Evolutionary conservation across 257 asterid genomes (phyloP), one percentile per base, ranked within the genome.

Genomic region (Plantago ovata): DNA sequence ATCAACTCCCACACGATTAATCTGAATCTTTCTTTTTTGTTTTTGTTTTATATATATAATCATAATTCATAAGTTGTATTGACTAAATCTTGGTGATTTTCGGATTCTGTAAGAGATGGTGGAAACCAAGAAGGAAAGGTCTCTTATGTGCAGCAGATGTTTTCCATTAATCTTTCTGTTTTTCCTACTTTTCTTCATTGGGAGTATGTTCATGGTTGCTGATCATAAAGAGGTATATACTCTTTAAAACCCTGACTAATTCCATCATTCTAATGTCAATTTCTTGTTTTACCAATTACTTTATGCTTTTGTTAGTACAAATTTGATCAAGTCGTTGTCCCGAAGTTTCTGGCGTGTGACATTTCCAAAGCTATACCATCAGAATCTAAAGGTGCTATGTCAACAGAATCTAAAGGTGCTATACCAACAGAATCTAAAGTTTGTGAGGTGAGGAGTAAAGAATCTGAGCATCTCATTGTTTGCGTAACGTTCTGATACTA

Each of bases 391-490:
- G 38, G n/a, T n/a, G n/a, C n/a, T n/a, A n/a, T n/a, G n/a, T n/a
- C n/a, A 16, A 56, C 44, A 45, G 72, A 74, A 15, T 46, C 76
- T 62, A 70, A 53, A 13, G 38, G n/a, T n/a, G 4, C 67, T 21
- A 63, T 22, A 58, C 70, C 69, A 16, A 56, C 44, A 45, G 72
- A 74, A 15, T 46, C 76, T 62, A 70, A 53, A 13, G 38, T 15
- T 18, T 87, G 95, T 61, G 83, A 87, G 95, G 94, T 83, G 64
- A 57, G 77, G 64, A 57, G 77, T 65, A 41, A 11, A 46, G 54
- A 23, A 46, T 60, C 48, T 66, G 24, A 40, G 44, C 56, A 28
- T 28, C 7, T 28, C 44, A 42, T 61, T 53, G 2, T 55, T 8
- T 6, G 19, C 11, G 13, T 47, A 9, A 9, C 12, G 16, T 2